A percentile compares a stretch with the other conserved stretches of the same genome.
Conservation (phyloP, 305 asterid species). For the Fraxinus platypoda region DNA sequence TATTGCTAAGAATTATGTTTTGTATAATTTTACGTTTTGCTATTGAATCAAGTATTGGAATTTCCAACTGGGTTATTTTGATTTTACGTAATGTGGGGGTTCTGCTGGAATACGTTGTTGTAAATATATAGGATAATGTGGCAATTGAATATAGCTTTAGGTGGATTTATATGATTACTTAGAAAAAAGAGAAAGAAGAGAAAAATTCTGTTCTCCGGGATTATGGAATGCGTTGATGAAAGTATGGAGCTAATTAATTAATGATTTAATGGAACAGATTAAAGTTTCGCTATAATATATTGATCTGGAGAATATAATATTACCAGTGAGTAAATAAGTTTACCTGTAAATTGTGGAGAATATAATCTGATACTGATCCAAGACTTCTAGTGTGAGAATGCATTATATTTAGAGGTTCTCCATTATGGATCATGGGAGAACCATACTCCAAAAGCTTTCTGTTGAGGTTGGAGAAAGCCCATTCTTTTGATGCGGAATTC, state of each 20-base stretch:
- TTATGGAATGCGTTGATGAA: neutral
- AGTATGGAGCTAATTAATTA: neutral
- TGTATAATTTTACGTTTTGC: neutral
- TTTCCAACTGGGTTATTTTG: neutral
- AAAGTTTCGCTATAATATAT: neutral
- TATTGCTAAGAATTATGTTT: neutral
- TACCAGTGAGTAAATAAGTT: slow-evolving; percentile 1
- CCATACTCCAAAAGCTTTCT: neutral
- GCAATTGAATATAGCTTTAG: slow-evolving; percentile 14
- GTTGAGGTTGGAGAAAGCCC: neutral
- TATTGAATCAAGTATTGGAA: slow-evolving; percentile 19
- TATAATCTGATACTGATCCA: slow-evolving; percentile 2
- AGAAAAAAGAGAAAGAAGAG: neutral
- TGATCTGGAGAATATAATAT: neutral
- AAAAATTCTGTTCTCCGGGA: neutral
- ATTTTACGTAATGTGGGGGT: slow-evolving; percentile 20
- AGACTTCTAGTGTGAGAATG: slow-evolving; percentile 6
- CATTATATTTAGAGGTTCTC: neutral
- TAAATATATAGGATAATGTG: neutral
- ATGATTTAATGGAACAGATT: neutral
- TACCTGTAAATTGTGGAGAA: slow-evolving; percentile 4
- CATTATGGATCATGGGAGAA: neutral
- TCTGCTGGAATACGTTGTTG: slow-evolving; percentile 11
- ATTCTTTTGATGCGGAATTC: neutral
- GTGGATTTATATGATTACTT: slow-evolving; percentile 18